Evolutionary conservation across 2,329 filamentous ascomycete genomes (phyloP).

Genomic region (Aspergillus sp.): DNA sequence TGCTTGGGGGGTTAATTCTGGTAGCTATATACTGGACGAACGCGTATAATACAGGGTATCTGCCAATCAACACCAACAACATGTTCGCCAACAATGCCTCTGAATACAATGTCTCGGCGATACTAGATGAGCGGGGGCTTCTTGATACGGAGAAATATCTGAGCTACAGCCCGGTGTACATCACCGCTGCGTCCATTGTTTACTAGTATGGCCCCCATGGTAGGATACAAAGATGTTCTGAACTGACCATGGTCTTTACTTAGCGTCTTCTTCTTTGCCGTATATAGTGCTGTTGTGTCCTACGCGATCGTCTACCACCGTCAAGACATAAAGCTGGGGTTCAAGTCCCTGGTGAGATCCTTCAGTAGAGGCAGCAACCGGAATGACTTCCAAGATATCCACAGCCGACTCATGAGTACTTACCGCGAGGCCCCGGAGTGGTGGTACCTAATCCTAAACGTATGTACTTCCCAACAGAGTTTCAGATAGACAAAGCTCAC

Average conservation of each 20-base stretch:
- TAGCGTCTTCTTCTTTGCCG: constrained; percentile 7
- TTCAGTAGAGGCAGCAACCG: neutral
- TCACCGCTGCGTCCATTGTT: neutral
- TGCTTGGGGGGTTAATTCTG: neutral
- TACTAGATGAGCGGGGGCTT: constrained; percentile 3
- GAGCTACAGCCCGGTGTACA: constrained; percentile 2
- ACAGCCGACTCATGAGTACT: constrained; percentile 4
- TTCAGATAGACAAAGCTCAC: no score
- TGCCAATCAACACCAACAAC: constrained; percentile 10
- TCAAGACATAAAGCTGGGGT: neutral
- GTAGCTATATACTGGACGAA: constrained; percentile 7
- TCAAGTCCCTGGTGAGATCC: neutral
- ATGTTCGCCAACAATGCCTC: constrained; percentile 6
- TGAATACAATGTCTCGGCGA: constrained; percentile 1
- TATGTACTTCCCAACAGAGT: neutral
- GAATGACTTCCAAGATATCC: constrained; percentile 2
- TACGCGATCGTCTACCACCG: constrained; percentile 3
- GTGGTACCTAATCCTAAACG: constrained; percentile 3
- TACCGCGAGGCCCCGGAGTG: constrained; percentile 7
- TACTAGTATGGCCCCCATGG: neutral
- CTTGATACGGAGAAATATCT: constrained; percentile 1
- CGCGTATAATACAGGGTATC: constrained; percentile 6
- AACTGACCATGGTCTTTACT: no score
- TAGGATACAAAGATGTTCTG: no score
- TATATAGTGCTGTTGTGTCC: constrained; percentile 1